Evolutionary conservation across 2,329 filamentous ascomycete genomes (phyloP).

Genomic region (Emmonsia crescens): DNA sequence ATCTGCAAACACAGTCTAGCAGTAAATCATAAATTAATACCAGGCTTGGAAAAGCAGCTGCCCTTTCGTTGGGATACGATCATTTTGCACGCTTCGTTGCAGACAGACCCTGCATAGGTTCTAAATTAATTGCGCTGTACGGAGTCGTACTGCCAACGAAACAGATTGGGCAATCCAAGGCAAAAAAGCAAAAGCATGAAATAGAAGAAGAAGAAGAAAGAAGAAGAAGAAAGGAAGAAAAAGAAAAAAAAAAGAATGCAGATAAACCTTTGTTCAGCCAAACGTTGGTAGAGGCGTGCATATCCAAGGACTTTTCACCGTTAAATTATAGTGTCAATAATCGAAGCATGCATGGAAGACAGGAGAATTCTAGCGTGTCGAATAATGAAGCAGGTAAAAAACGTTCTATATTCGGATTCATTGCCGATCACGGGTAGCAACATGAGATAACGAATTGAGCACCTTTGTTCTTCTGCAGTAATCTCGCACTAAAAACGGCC

Average conservation of each 20-base stretch:
- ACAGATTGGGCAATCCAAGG: background rate
- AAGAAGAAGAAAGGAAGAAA: background rate
- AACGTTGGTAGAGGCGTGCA: background rate
- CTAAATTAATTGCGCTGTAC: background rate
- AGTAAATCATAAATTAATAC: background rate
- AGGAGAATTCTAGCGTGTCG: background rate
- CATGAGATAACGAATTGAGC: background rate
- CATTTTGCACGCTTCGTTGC: slow-evolving; percentile 1
- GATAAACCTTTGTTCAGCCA: background rate
- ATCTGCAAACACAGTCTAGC: background rate
- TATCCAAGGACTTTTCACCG: background rate
- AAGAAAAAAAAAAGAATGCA: background rate
- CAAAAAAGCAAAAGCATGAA: background rate
- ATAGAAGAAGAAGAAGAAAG: background rate
- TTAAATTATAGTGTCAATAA: background rate
- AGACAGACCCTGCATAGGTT: background rate
- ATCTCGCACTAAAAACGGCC: background rate
- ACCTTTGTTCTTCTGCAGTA: background rate
- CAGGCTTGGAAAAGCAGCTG: background rate
- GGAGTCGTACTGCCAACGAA: background rate
- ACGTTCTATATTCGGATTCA: background rate
- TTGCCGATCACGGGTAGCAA: background rate
- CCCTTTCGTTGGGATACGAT: background rate
- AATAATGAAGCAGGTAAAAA: background rate
- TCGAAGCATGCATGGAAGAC: background rate